These are phyloP conservation scores for Sporothrix brasiliensis DNA, from an alignment of 2,329 filamentous ascomycete genomes.

Conservation along the genomic window DNA sequence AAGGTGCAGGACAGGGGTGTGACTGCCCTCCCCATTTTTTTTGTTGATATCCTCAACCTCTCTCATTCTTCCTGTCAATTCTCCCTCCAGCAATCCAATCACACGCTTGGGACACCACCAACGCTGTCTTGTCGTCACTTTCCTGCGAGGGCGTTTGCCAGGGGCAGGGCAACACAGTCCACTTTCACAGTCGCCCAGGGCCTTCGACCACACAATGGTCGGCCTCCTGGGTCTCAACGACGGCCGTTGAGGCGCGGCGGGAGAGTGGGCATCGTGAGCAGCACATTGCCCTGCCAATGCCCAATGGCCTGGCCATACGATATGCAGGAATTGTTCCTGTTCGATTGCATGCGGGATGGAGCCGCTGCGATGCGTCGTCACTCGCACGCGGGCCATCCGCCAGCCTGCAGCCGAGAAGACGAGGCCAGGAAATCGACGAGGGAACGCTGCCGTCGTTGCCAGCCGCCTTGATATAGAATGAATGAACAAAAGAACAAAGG, in stretches of 20 bases:
- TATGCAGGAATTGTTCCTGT: not conserved
- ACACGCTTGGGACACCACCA: conserved; percentile 14
- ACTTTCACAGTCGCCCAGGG: conserved; percentile 1
- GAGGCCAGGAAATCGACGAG: not conserved
- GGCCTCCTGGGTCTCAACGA: conserved; percentile 4
- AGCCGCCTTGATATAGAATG: no score
- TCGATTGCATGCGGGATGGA: not conserved
- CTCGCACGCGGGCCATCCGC: conserved; percentile 20
- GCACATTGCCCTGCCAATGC: conserved; percentile 23
- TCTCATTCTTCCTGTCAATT: not conserved
- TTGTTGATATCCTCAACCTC: conserved; percentile 14
- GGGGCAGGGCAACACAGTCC: not conserved
- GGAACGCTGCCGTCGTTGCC: no score
- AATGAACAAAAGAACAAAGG: not conserved
- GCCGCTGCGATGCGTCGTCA: conserved; percentile 25
- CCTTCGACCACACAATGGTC: conserved; percentile 5
- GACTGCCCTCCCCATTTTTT: conserved; percentile 13
- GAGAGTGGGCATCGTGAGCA: not conserved
- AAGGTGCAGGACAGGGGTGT: conserved; percentile 22
- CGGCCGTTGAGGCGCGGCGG: conserved; percentile 4
- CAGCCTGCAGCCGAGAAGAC: conserved; percentile 15
- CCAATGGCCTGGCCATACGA: conserved; percentile 2
- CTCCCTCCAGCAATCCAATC: conserved; percentile 18
- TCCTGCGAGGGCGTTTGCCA: not conserved
- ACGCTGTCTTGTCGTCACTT: conserved; percentile 1